Percentiles rank a stretch among this genome's conserved stretches.
Conservation (phyloP, 306 rosid species). For the Prosopis cineraria region DNA sequence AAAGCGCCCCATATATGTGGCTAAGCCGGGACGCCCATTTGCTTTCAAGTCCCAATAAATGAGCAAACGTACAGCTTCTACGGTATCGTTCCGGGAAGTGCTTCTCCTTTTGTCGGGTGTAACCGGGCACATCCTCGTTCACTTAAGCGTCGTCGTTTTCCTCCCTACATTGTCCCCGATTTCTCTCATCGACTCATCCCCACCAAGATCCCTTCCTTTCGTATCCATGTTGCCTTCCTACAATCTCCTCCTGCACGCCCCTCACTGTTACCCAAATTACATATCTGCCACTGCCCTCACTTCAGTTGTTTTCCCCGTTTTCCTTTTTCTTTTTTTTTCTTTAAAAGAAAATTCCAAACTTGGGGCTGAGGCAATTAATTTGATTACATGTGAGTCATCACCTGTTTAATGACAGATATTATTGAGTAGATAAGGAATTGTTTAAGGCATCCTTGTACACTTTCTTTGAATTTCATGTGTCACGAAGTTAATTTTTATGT, state of each 20-base stretch:
- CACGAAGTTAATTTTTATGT: no score
- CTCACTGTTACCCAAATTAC: not conserved
- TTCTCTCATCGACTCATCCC: conserved; percentile 44
- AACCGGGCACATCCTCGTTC: not conserved
- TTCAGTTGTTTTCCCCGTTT: no score
- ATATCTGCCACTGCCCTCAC: not conserved
- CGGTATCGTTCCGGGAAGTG: conserved; percentile 26
- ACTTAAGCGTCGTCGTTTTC: not conserved
- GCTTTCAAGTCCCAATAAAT: not conserved
- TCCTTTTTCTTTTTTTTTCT: no score
- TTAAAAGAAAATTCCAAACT: no score
- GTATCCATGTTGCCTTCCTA: not conserved
- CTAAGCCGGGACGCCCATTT: conserved; percentile 2
- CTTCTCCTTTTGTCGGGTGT: not conserved
- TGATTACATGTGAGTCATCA: no score
- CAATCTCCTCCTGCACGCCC: not conserved
- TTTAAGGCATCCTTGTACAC: no score
- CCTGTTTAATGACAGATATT: no score
- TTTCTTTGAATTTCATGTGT: no score
- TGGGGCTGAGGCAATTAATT: no score
- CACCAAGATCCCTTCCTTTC: conserved; percentile 53
- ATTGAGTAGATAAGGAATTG: no score
- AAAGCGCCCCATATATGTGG: no score
- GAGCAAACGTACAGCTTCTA: not conserved
- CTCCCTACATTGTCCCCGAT: conserved; percentile 15